Evolutionary conservation across 2,329 filamentous ascomycete genomes (phyloP).

Genomic region (Fusarium tricinctum): DNA sequence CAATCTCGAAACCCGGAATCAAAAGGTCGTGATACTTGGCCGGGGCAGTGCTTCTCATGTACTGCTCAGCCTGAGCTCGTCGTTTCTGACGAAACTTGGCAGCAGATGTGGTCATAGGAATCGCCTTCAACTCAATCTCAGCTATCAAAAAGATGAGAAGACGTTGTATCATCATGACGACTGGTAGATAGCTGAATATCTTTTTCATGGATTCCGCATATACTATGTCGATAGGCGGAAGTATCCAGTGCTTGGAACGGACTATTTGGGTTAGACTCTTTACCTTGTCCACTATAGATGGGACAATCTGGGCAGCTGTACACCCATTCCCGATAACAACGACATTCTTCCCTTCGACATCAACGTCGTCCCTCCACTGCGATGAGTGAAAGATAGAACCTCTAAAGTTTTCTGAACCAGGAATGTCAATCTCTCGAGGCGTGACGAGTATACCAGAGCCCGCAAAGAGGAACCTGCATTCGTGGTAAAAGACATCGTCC

Average conservation of each 20-base stretch:
- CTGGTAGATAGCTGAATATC: neutral
- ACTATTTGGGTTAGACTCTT: neutral
- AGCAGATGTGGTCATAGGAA: neutral
- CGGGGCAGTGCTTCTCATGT: neutral
- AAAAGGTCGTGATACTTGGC: constrained; percentile 1
- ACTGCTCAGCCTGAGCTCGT: neutral
- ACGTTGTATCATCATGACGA: neutral
- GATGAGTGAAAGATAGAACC: neutral
- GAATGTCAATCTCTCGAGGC: neutral
- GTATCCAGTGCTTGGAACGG: constrained; percentile 8
- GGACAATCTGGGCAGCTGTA: constrained; percentile 5
- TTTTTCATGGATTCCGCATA: neutral
- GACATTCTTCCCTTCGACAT: neutral
- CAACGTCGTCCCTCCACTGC: neutral
- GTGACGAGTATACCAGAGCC: neutral
- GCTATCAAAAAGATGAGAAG: neutral
- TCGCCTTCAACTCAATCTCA: neutral
- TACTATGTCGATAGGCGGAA: neutral
- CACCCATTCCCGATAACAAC: constrained; percentile 1
- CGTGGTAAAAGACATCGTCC: neutral
- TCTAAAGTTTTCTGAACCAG: neutral
- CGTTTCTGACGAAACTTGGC: neutral
- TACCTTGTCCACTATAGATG: neutral
- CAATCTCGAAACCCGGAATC: constrained; percentile 4
- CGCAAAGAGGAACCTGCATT: constrained; percentile 1